Percentiles rank a stretch among this genome's conserved stretches.
phyloP scores from a whole-genome alignment of 495 filamentous ascomycete species.

The Platismatia glauca region DNA sequence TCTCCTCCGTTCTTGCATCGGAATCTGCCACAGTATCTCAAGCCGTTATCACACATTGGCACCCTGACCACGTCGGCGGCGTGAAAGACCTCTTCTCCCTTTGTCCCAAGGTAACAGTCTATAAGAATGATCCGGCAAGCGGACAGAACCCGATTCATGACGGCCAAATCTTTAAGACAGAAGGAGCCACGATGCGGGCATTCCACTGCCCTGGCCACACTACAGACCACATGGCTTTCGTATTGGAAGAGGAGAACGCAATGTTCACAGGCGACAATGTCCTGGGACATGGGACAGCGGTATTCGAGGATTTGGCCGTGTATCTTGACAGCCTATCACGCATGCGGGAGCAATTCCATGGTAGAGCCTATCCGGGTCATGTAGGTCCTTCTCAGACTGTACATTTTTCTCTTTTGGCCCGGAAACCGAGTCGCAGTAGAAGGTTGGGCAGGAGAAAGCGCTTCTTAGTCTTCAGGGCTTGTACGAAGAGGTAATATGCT shows the following conservation, averaged over 20 bases:
- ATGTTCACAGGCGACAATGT: conserved; percentile 96
- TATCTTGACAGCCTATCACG: conserved; percentile 66
- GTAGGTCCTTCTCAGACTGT: not conserved
- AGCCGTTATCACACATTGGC: conserved; percentile 81
- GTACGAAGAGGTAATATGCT: not conserved
- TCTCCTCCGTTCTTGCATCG: conserved; percentile 52
- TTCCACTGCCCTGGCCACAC: conserved; percentile 80
- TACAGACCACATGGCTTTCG: conserved; percentile 69
- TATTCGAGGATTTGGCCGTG: conserved; percentile 70
- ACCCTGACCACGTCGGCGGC: conserved; percentile 75
- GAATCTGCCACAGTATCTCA: conserved; percentile 57
- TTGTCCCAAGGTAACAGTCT: conserved; percentile 47
- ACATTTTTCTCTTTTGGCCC: not conserved
- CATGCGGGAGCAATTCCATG: conserved; percentile 57
- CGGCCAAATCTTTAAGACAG: conserved; percentile 62
- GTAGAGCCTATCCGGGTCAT: conserved; percentile 70
- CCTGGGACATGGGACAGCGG: conserved; percentile 84
- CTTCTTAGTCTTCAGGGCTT: not conserved
- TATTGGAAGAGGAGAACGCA: conserved; percentile 65
- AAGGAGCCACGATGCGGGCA: conserved; percentile 69
- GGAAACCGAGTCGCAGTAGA: not conserved
- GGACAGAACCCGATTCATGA: conserved; percentile 46
- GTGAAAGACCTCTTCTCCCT: conserved; percentile 53
- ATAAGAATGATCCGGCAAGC: conserved; percentile 41
- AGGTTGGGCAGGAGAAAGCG: not conserved